Evolutionary conservation across 2,329 filamentous ascomycete species (phyloP).

Genomic region (Cyphellophora attinorum): DNA sequence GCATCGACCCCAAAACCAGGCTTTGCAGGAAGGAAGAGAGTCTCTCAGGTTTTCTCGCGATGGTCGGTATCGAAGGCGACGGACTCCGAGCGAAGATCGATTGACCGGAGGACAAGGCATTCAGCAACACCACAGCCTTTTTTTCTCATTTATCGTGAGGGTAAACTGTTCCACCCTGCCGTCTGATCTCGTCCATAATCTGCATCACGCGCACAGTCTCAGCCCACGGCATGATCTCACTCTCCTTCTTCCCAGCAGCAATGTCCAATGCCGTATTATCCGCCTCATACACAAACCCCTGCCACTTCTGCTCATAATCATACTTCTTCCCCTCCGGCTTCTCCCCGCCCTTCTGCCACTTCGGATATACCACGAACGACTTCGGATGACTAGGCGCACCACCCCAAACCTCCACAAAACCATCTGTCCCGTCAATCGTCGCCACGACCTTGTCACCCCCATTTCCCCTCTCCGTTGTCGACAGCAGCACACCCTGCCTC

Average conservation of each 20-base stretch:
- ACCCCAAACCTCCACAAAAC: slow-evolving; percentile 13
- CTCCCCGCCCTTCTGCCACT: slow-evolving; percentile 3
- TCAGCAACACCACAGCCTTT: no score
- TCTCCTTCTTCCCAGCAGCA: slow-evolving; percentile 28
- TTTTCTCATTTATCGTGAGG: background rate
- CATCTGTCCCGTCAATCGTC: slow-evolving; percentile 16
- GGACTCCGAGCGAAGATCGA: no score
- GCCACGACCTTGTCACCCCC: slow-evolving; percentile 3
- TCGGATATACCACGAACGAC: slow-evolving; percentile 11
- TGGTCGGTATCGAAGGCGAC: no score
- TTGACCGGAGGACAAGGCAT: no score
- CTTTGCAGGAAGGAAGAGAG: no score
- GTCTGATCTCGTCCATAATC: slow-evolving; percentile 34
- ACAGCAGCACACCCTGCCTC: slow-evolving; percentile 32
- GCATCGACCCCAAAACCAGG: no score
- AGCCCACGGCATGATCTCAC: slow-evolving; percentile 33
- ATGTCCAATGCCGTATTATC: slow-evolving; percentile 21
- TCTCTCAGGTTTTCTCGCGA: no score
- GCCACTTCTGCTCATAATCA: slow-evolving; percentile 39
- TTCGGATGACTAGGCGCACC: slow-evolving; percentile 7
- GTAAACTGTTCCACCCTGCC: background rate
- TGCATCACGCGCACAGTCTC: slow-evolving; percentile 39
- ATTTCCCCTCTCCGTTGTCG: slow-evolving; percentile 20
- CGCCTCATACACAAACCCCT: slow-evolving; percentile 26
- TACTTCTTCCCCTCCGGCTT: slow-evolving; percentile 2